Base-by-base conservation (phyloP, 306 rosid genomes). In the Gynostemma pentaphyllum region DNA sequence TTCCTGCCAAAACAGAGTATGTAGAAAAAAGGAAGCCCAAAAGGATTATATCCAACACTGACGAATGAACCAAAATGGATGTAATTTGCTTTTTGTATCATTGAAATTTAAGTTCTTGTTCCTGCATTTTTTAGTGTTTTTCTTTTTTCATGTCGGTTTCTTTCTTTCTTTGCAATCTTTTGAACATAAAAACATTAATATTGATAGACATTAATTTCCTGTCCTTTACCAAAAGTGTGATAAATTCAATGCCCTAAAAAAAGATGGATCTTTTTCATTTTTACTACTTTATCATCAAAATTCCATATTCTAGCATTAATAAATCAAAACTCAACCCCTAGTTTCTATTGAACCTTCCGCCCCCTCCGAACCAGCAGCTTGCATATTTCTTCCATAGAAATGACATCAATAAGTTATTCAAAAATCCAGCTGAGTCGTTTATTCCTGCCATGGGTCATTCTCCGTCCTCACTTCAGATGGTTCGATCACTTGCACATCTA, bases 381-480 rank as follows among this genome's bases (percentile, higher is more conserved):
- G 5, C 5, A 32, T 23, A 18, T 3, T 15, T 40, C 27, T 11
- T 15, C 24, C 21, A 40, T 29, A 24, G 0, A 4, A 9, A 8
- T 61, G 50, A 39, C 11, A 39, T 61, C 50, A 40, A 61, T 23
- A 61, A 8, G 66, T 37, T 7, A 32, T 61, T 14, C 48, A 39
- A 61, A 14, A 41, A 61, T 61, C 55, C 45, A 64, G 15, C 53
- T 16, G 12, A 3, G 5, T 18, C 24, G 45, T 73, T 70, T 80
- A 88, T 65, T 88, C 85, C 52, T 78, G 87, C 99, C 99, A 94
- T 23, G 99, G 99, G 66, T 88, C 99, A 47, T 44, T 72, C 71
- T 84, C 99, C 4, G 86, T 29, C 70, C 89, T 86, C 70, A 92
- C 96, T 78, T 92, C 96, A 9, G 94, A 88, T 42, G 99, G 81